Percentiles rank a stretch among this genome's conserved stretches.
Conservation (phyloP, 2,329 filamentous ascomycete genomes). For the Colletotrichum sojae region DNA sequence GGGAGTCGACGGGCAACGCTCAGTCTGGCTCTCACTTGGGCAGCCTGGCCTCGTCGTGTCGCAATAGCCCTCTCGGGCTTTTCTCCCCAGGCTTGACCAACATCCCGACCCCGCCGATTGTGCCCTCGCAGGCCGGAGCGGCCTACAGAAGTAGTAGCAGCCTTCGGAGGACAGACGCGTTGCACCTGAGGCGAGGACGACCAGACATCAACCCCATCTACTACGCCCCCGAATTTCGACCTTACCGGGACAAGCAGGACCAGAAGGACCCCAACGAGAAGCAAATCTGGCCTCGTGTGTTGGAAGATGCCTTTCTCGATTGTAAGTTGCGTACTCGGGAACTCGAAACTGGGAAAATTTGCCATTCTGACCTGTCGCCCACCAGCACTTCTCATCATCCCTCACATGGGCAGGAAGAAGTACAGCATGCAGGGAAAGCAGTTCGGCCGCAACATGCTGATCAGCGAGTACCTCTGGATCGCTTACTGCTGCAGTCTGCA, state of each 20-base stretch:
- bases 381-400: constrained; percentile 74
- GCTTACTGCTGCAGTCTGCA: constrained; percentile 62
- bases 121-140: constrained; percentile 63
- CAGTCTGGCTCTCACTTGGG: constrained; percentile 54
- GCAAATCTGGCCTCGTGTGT: constrained; percentile 72
- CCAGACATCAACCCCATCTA: constrained; percentile 71
- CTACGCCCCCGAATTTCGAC: constrained; percentile 73
- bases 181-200: constrained; percentile 50
- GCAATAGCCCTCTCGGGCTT: constrained; percentile 58
- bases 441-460: constrained; percentile 79
- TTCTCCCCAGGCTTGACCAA: constrained; percentile 62
- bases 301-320: constrained; percentile 78
- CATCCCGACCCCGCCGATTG: constrained; percentile 63
- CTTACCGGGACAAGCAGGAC: constrained; percentile 76
- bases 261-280: constrained; percentile 75
- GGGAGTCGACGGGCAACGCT: constrained; percentile 67
- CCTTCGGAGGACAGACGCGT: constrained; percentile 47
- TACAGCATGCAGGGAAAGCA: constrained; percentile 75
- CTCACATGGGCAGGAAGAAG: constrained; percentile 76
- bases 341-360: not conserved
- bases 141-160: constrained; percentile 51
- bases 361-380: constrained; percentile 9
- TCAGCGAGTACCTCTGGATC: constrained; percentile 77
- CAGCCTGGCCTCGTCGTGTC: constrained; percentile 56
- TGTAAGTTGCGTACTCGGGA: constrained; percentile 59